Base-by-base conservation (phyloP, 192 early-diverging fungal genomes). In the Glomus cerebriforme region DNA sequence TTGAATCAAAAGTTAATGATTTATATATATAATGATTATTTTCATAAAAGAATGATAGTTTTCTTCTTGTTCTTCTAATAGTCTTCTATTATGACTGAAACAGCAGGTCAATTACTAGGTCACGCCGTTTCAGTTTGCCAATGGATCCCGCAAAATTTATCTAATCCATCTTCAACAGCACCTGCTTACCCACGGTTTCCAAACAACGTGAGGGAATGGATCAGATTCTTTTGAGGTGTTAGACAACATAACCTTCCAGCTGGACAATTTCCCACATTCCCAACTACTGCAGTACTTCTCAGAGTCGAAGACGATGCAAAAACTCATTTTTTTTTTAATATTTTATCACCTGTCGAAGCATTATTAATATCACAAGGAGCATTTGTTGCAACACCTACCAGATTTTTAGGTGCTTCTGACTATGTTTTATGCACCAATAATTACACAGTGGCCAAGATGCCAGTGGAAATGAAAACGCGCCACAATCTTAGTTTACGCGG, bases 401-500 rank as follows among this genome's bases (percentile, higher is more conserved):
- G 68, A 39, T 39, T 37, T 2, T 70, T 70, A 34, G 68, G 37
- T 22, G 68, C 26, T 39, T 26, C 68, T 26, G 68, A n/a, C n/a
- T n/a, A n/a, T n/a, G n/a, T n/a, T n/a, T n/a, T n/a, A n/a, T n/a
- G n/a, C n/a, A n/a, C n/a, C 37, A 70, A 70, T 70, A 70, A 70
- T 70, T 47, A 3, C n/a, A 39, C 68, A 22, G 68, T 43, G 31
- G 68, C 68, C 35, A 70, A 70, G 35, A 70, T 70, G 68, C 68
- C 68, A 0, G 68, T 70, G 68, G 35, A 70, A 47, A 70, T 70
- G 34, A 70, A 70, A 43, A 70, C 68, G 68, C 68, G 68, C n/a
- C n/a, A n/a, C n/a, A n/a, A n/a, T n/a, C n/a, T n/a, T n/a, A n/a
- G n/a, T n/a, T n/a, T n/a, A n/a, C n/a, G n/a, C n/a, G n/a, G n/a